These are phyloP conservation scores for Haematococcus lacustris DNA, from an alignment of 139 green algal genomes.

Conservation along the genomic window DNA sequence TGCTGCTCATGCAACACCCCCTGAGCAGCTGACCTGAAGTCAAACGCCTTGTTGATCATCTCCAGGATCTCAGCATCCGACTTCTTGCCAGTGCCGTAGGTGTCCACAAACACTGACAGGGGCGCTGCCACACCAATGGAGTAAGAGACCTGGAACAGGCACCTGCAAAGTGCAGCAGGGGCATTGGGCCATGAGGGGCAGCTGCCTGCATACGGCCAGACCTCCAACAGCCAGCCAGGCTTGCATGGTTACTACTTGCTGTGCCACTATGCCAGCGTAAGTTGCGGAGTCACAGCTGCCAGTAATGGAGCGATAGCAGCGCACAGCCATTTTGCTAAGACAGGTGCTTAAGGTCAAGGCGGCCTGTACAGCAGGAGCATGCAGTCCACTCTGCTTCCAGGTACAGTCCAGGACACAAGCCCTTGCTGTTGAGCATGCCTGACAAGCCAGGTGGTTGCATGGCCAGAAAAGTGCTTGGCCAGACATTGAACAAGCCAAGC, in stretches of 20 bases:
- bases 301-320: too few relatives aligned
- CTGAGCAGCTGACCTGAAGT: constrained; percentile 93
- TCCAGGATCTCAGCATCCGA: constrained; percentile 86
- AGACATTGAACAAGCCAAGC: too few relatives aligned
- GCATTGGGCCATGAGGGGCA: background rate
- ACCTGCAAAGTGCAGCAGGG: background rate
- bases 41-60: constrained; percentile 79
- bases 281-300: too few relatives aligned
- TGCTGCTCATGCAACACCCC: too few relatives aligned
- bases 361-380: too few relatives aligned
- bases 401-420: too few relatives aligned
- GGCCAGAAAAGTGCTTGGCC: too few relatives aligned
- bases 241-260: background rate
- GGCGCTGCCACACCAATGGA: constrained; percentile 95
- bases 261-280: background rate
- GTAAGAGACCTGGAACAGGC: constrained; percentile 86
- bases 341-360: too few relatives aligned
- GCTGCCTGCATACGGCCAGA: background rate
- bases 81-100: constrained; percentile 90
- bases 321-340: too few relatives aligned
- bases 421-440: too few relatives aligned
- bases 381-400: too few relatives aligned
- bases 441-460: too few relatives aligned
- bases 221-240: background rate
- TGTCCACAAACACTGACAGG: constrained; percentile 95